These are phyloP conservation scores for Cucurbita moschata DNA, from an alignment of 306 rosid species.

Conservation along the genomic window DNA sequence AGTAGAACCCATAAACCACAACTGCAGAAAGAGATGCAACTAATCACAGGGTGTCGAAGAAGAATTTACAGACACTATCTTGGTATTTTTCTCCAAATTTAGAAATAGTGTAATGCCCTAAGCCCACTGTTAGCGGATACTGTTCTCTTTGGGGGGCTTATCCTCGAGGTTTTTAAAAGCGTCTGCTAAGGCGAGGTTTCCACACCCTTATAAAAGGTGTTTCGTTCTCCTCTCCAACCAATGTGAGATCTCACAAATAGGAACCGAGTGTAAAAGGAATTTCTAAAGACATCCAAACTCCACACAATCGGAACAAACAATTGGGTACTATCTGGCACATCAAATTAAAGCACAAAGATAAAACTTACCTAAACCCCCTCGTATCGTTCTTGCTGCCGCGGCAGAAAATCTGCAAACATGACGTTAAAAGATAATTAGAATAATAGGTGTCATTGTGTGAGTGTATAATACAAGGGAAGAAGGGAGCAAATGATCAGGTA, in stretches of 20 bases:
- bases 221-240: too few species aligned
- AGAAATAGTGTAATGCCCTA: too few species aligned
- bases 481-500: neutral
- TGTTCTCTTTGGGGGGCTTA: too few species aligned
- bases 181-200: too few species aligned
- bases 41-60: neutral
- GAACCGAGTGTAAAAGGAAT: neutral
- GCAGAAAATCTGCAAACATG: constrained; percentile 66
- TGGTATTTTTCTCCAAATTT: neutral
- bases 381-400: constrained; percentile 86
- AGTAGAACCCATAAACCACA: constrained; percentile 97
- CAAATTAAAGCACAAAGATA: constrained; percentile 6
- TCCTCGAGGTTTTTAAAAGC: too few species aligned
- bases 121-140: too few species aligned
- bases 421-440: constrained; percentile 11
- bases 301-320: neutral
- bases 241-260: neutral
- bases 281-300: neutral
- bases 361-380: constrained; percentile 80
- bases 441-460: constrained; percentile 6
- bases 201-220: too few species aligned
- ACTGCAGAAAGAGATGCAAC: constrained; percentile 28
- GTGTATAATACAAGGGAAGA: neutral
- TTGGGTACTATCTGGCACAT: neutral
- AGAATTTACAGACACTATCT: too few species aligned